Base-by-base conservation (phyloP, 331 rosid species). In the Stylosanthes scabra region DNA sequence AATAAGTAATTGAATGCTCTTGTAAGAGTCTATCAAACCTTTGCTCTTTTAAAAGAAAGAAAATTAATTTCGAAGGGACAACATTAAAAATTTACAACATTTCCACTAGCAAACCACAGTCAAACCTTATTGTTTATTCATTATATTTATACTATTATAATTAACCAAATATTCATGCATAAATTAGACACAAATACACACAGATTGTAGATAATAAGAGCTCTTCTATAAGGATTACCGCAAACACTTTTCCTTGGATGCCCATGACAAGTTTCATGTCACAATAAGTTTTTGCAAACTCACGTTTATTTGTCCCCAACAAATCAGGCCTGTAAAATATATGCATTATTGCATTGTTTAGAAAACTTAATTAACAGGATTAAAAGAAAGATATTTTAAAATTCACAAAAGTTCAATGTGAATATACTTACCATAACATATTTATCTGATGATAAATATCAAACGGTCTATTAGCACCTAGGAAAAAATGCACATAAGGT, bases 371-470 rank as follows among this genome's bases (percentile, higher is more conserved):
- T 34, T 66, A 70, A 79, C 25, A 59, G 41, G 56, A 61, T 56
- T 51, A 28, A 50, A 70, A 62, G 63, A 69, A 46, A 66, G 47
- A n/a, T 16, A 65, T 68, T 46, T 49, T 28, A 66, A 64, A 62
- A 69, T 68, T 34, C 47, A 51, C 60, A 61, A 74, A 78, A 16
- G 72, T 66, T 66, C 64, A 66, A 37, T 16, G 59, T 77, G 65
- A 68, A 82, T 63, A 71, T 81, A 91, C 97, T 89, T 85, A 77
- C 98, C 99, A 94, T 78, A 94, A 63, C 85, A 94, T 86, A 82
- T 94, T 83, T 86, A 94, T 88, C 90, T 91, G 99, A 83, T 94
- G 92, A 81, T 84, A 94, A 78, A 94, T 94, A 92, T 94, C 99
- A 51, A 68, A 94, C 7, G 99, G 99, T 77, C 99, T 91, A 88